A percentile compares a stretch with the other conserved stretches of the same genome.
Conservation (phyloP, 495 filamentous ascomycete genomes). For the Pseudevernia furfuracea region DNA sequence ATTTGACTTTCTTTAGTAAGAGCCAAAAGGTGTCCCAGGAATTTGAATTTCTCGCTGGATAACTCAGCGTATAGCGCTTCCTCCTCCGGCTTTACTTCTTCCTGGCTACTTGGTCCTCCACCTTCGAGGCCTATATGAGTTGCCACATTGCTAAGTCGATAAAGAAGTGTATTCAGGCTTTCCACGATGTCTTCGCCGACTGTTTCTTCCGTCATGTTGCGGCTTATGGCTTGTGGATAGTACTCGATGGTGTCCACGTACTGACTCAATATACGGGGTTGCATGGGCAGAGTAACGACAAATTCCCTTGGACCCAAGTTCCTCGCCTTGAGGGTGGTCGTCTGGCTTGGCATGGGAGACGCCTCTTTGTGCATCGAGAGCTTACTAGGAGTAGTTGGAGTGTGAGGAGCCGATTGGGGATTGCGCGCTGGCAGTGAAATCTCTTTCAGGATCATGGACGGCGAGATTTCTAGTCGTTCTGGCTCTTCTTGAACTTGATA, state of each 20-base stretch:
- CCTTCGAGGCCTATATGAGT: conserved; percentile 50
- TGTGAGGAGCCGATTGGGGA: conserved; percentile 20
- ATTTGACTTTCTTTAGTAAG: conserved; percentile 33
- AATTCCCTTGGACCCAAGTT: conserved; percentile 24
- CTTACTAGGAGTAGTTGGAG: conserved; percentile 24
- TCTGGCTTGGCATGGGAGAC: conserved; percentile 6
- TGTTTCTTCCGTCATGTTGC: conserved; percentile 20
- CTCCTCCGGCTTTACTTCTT: conserved; percentile 33
- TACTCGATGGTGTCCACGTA: conserved; percentile 27
- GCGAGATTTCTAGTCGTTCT: conserved; percentile 17
- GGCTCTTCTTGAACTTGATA: conserved; percentile 14
- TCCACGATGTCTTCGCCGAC: conserved; percentile 23
- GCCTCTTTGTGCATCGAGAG: conserved; percentile 24
- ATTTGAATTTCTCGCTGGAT: conserved; percentile 50
- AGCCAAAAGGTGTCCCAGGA: conserved; percentile 47
- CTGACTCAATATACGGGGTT: conserved; percentile 25
- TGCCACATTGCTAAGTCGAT: conserved; percentile 41
- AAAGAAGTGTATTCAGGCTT: conserved; percentile 36
- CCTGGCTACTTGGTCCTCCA: conserved; percentile 34
- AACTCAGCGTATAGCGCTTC: conserved; percentile 50
- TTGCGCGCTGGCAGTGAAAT: conserved; percentile 15
- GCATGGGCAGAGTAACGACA: conserved; percentile 27
- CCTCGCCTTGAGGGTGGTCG: conserved; percentile 13
- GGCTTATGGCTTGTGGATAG: conserved; percentile 21
- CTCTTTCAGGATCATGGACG: conserved; percentile 17